Evolutionary conservation across 495 filamentous ascomycete species (phyloP).

Genomic region (Penicillium alfredii): DNA sequence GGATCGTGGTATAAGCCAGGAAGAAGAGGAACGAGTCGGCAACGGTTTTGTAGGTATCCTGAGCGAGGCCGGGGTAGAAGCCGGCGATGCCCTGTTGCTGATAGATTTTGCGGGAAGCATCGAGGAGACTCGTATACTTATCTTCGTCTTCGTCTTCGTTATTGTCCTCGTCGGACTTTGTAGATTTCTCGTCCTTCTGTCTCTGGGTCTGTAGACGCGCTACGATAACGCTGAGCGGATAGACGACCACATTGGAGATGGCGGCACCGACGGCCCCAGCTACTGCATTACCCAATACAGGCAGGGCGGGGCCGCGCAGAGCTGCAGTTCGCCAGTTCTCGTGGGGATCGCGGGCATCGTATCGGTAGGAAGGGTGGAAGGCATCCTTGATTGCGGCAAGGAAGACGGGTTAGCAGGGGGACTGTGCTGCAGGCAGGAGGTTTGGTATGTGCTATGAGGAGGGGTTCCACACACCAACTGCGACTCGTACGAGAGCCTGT

Average conservation of each 20-base stretch:
- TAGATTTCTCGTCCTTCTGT: conserved; percentile 32
- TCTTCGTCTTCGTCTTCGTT: conserved; percentile 39
- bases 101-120: conserved; percentile 71
- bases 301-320: conserved; percentile 53
- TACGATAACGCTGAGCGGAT: conserved; percentile 81
- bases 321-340: conserved; percentile 33
- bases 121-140: conserved; percentile 54
- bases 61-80: conserved; percentile 68
- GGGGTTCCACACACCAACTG: conserved; percentile 21
- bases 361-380: conserved; percentile 46
- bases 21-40: conserved; percentile 81
- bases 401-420: too few relatives aligned
- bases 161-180: conserved; percentile 25
- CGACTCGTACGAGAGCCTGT: conserved; percentile 28
- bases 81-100: conserved; percentile 58
- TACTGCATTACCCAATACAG: conserved; percentile 80
- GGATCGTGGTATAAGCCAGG: conserved; percentile 68
- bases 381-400: conserved; percentile 33
- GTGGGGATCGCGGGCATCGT: conserved; percentile 31
- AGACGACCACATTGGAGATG: conserved; percentile 71
- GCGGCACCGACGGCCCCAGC: conserved; percentile 75
- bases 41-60: conserved; percentile 68
- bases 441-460: neutral
- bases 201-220: conserved; percentile 80
- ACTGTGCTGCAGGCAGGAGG: too few relatives aligned